Evolutionary conservation across 2,329 filamentous ascomycete species (phyloP).

Genomic region (Clonostachys byssicola): DNA sequence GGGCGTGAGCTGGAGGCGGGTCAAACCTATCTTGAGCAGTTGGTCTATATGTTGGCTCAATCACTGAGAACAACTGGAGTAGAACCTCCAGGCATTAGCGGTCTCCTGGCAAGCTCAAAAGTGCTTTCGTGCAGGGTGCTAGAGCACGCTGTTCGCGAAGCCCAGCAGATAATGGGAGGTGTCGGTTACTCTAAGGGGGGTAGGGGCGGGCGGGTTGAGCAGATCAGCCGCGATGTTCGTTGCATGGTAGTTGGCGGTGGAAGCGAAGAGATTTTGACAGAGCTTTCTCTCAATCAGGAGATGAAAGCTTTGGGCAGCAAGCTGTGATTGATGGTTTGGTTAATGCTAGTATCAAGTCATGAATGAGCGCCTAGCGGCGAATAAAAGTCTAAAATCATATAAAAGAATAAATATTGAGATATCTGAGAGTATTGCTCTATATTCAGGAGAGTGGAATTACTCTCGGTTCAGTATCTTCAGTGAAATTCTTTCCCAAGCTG

Average conservation of each 20-base stretch:
- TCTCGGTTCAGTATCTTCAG: no score
- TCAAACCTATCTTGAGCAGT: slow-evolving; percentile 57
- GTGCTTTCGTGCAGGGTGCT: slow-evolving; percentile 43
- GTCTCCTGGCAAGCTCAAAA: slow-evolving; percentile 30
- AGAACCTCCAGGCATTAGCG: slow-evolving; percentile 12
- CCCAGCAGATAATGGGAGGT: slow-evolving; percentile 50
- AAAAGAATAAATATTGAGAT: no score
- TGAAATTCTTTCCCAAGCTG: no score
- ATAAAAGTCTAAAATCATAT: no score
- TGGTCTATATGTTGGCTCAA: slow-evolving; percentile 46
- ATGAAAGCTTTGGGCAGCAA: no score
- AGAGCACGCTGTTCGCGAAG: slow-evolving; percentile 44
- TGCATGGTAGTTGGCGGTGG: slow-evolving; percentile 44
- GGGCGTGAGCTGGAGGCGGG: slow-evolving; percentile 56
- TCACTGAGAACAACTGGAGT: slow-evolving; percentile 7
- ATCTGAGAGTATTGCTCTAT: no score
- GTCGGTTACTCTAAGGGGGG: slow-evolving; percentile 45
- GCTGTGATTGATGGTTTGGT: no score
- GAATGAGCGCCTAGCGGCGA: no score
- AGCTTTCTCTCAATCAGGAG: slow-evolving; percentile 10
- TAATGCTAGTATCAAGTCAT: no score
- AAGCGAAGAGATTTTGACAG: slow-evolving; percentile 49
- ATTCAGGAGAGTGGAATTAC: no score
- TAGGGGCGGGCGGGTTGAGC: slow-evolving; percentile 42
- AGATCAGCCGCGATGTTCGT: slow-evolving; percentile 46